A percentile compares a stretch with the other conserved stretches of the same genome.
Conservation (phyloP, 192 early-diverging fungal genomes). For the Allomyces arbusculus region DNA sequence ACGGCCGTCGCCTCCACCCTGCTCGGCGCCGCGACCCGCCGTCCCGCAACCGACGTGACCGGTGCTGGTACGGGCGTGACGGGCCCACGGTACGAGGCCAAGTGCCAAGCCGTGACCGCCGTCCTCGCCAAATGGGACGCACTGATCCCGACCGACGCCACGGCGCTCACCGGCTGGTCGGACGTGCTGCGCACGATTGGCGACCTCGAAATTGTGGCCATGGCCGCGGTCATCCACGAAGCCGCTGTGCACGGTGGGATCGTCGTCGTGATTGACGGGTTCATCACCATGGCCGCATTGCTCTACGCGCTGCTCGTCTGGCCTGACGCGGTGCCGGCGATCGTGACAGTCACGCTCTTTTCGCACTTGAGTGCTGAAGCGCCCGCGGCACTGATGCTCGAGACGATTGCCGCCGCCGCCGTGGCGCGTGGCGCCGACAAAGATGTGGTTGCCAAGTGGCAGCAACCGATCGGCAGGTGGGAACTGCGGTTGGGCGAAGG, state of each 20-base stretch:
- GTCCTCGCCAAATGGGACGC: not conserved
- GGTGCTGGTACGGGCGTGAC: constrained; percentile 10
- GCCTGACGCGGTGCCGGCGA: constrained; percentile 1
- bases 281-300: constrained; percentile 8
- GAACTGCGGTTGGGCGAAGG: constrained; percentile 9
- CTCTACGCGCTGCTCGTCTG: constrained; percentile 6
- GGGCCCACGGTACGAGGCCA: constrained; percentile 6
- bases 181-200: not conserved
- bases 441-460: not conserved
- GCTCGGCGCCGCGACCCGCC: constrained; percentile 5
- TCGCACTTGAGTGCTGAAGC: constrained; percentile 1
- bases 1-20: constrained; percentile 7
- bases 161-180: constrained; percentile 1
- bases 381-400: constrained; percentile 1
- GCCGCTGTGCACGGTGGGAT: not conserved
- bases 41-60: constrained; percentile 5
- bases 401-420: not conserved
- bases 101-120: not conserved
- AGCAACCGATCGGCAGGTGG: constrained; percentile 4
- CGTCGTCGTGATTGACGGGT: constrained; percentile 9
- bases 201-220: constrained; percentile 10
- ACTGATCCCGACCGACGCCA: not conserved
- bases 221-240: constrained; percentile 3
- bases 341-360: constrained; percentile 2
- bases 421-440: not conserved